Conservation (phyloP, 352 stramenopile genomes). For the Phytophthora hibernalis region DNA sequence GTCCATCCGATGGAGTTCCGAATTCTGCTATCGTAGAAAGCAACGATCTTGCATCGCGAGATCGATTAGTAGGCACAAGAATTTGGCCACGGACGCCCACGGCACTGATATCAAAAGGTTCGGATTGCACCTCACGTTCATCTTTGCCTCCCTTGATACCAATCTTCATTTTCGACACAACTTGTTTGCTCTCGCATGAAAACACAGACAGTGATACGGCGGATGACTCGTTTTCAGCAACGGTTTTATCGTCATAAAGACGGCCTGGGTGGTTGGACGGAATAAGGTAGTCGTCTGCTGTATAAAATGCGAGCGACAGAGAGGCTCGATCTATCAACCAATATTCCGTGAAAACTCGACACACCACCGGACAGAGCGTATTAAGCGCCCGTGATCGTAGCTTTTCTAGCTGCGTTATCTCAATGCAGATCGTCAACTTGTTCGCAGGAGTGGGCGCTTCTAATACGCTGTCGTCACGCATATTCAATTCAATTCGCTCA, state of each 20-base stretch:
- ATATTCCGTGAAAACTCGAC: conserved; percentile 82
- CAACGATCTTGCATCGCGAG: conserved; percentile 49
- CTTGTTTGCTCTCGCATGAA: conserved; percentile 67
- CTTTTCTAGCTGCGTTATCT: conserved; percentile 64
- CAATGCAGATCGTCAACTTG: conserved; percentile 69
- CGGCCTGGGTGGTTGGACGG: conserved; percentile 50
- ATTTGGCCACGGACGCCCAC: conserved; percentile 82
- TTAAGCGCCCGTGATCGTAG: conserved; percentile 50
- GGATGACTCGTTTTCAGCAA: conserved; percentile 31
- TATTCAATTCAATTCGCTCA: conserved; percentile 72
- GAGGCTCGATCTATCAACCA: conserved; percentile 87
- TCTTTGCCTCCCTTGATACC: conserved; percentile 52
- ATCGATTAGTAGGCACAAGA: conserved; percentile 56
- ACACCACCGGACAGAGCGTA: conserved; percentile 64
- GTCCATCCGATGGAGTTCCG: conserved; percentile 26
- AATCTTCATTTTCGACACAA: conserved; percentile 82
- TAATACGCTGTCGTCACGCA: conserved; percentile 42
- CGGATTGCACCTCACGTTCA: conserved; percentile 68
- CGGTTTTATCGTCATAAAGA: conserved; percentile 32
- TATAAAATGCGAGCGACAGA: conserved; percentile 76
- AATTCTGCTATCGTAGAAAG: conserved; percentile 63
- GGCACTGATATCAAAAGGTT: conserved; percentile 80
- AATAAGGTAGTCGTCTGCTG: conserved; percentile 65
- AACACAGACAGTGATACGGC: conserved; percentile 76
- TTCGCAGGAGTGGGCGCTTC: conserved; percentile 42